Evolutionary conservation across 768 basidiomycete species (phyloP), one percentile per base, ranked within the genome.

Genomic region (Asterophora parasitica): DNA sequence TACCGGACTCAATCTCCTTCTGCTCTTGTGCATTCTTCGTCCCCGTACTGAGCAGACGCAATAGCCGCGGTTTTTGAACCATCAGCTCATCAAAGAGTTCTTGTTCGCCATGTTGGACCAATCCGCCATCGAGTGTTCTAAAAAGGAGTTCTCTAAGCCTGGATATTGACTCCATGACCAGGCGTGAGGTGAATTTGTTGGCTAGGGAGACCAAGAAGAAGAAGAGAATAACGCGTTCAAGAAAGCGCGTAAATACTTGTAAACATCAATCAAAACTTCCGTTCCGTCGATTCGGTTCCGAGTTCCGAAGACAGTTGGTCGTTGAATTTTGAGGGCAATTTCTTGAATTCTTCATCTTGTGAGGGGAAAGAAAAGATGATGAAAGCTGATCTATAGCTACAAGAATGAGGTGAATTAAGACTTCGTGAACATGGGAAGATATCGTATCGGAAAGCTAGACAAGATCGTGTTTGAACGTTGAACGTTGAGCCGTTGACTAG

Each of bases 1-100:
- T 33, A 80, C 82, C 78, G 30, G 79, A 79, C 56, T 86, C 82
- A 44, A 92, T 71, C 55, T 88, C 85, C 53, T 72, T 79, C 61
- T 82, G 81, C 61, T 92, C 87, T 49, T 81, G 73, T 2, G 68
- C 61, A 59, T 71, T 83, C 46, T 79, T 72, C 41, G 73, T 74
- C 1, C 84, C 85, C 27, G 85, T 75, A 59, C 88, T 77, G 59
- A 83, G 79, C 19, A 92, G 65, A 51, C 73, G 72, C 49, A 82
- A 65, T 9, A 93, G 74, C 57, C 75, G 75, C 13, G 77, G 64
- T 65, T 78, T 83, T 70, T 85, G 77, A 36, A 78, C 61, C 72
- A 86, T 78, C 55, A 90, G 68, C 62, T 83, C 75, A 64, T 88
- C 82, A 52, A 89, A 88, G 50, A 89, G 75, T 55, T 83, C 83